Evolutionary conservation across 2,329 filamentous ascomycete genomes (phyloP), one percentile per base, ranked within the genome.

Genomic region (Epichloe baconii): DNA sequence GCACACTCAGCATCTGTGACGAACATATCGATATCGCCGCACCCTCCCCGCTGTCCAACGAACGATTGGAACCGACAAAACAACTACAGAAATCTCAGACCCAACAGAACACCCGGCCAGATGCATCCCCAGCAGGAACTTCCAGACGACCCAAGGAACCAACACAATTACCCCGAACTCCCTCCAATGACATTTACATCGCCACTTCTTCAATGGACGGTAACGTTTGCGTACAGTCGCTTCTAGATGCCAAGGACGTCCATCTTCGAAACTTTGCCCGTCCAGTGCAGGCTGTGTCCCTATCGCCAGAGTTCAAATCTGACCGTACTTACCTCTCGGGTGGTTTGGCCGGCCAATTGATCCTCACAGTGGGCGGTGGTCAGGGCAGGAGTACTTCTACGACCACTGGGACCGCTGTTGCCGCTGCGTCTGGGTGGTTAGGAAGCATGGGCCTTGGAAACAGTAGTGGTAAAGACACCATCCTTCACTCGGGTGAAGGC

Each of bases 151-250:
- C 70, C 5, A 76, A 68, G 14, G 76, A 85, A 55, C 66, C 71
- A 0, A 66, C 71, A 0, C 70, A 75, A 1, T 72, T 95, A 2
- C 82, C 86, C 0, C 81, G 83, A 53, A 88, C 77, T 0, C 86
- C 88, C 0, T 90, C 88, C 2, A 97, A 96, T 61, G 84, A 90
- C 50, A 95, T 98, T 41, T 87, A 93, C 65, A 86, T 98, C 57
- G 91, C 86, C 1, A 95, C 91, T 1, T 88, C 93, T 0, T 97
- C 93, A 0, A 87, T 95, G 63, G 93, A 98, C 66, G 94, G 93
- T 17, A 91, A 96, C 62, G 88, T 98, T 14, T 97, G 93, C 60
- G 80, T 98, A 1, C 84, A 89, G 53, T 95, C 88, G 1, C 71
- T 98, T 19, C 71, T 93, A 19, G 91, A 98, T 61, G 71, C 85